phyloP scores from a whole-genome alignment of 208 protist genomes.

The Leishmania braziliensis region DNA sequence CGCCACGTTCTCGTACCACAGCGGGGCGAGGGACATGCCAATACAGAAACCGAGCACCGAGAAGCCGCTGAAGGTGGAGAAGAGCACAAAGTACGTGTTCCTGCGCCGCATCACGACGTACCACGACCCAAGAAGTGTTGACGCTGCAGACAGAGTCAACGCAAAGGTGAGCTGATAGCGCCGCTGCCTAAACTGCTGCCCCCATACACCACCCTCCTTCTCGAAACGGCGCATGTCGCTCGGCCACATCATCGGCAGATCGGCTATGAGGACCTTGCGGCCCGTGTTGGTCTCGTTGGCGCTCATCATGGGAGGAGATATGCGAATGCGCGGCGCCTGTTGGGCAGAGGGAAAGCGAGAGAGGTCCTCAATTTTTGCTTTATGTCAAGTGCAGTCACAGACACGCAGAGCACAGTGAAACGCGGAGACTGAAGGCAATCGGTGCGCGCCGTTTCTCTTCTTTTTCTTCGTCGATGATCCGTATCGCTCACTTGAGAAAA shows the following conservation, averaged over 20 bases:
- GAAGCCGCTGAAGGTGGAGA: constrained; percentile 84
- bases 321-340: background rate
- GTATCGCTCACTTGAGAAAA: background rate
- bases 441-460: too few relatives aligned
- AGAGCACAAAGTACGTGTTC: constrained; percentile 84
- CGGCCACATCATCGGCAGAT: constrained; percentile 90
- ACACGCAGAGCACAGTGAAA: background rate
- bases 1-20: constrained; percentile 78
- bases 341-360: background rate
- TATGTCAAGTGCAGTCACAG: background rate
- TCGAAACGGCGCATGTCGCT: constrained; percentile 85
- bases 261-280: constrained; percentile 71
- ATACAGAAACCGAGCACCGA: constrained; percentile 82
- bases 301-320: constrained; percentile 15
- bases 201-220: constrained; percentile 83
- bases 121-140: constrained; percentile 57
- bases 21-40: constrained; percentile 65
- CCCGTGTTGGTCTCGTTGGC: constrained; percentile 38
- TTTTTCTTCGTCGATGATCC: too few relatives aligned
- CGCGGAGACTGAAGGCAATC: background rate
- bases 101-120: constrained; percentile 63
- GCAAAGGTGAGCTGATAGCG: constrained; percentile 83
- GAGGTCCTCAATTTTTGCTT: background rate
- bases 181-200: constrained; percentile 73
- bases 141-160: constrained; percentile 29